Percentiles rank a stretch among this genome's conserved stretches.
Conservation (phyloP, 2,329 filamentous ascomycete species). For the Monilinia fructicola region DNA sequence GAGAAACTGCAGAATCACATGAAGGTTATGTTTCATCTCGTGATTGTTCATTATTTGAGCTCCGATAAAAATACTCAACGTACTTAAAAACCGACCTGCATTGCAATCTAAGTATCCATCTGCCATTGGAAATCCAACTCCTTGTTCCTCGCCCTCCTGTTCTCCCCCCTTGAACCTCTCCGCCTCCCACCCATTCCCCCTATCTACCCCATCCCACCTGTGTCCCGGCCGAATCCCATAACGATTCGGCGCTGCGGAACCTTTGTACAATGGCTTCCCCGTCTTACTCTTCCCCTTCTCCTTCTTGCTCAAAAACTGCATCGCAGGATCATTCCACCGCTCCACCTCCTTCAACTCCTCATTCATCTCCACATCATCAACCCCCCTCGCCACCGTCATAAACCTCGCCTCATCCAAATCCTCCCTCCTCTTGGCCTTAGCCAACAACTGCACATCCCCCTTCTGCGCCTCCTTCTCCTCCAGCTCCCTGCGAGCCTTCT, state of each 20-base stretch:
- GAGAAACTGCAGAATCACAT: not conserved
- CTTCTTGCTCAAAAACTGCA: slow-evolving; percentile 65
- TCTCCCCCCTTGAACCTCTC: slow-evolving; percentile 90
- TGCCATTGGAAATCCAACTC: slow-evolving; percentile 91
- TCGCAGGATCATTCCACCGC: slow-evolving; percentile 94
- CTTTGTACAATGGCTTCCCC: slow-evolving; percentile 61
- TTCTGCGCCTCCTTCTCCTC: slow-evolving; percentile 69
- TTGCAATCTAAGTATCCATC: slow-evolving; percentile 75
- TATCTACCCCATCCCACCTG: slow-evolving; percentile 95
- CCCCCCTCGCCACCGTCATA: slow-evolving; percentile 74
- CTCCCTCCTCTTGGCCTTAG: slow-evolving; percentile 63
- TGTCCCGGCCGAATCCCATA: slow-evolving; percentile 92
- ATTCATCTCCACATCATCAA: slow-evolving; percentile 87
- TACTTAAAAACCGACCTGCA: not conserved
- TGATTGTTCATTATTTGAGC: slow-evolving; percentile 13
- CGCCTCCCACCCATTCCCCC: slow-evolving; percentile 88
- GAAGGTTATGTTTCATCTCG: not conserved
- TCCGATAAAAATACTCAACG: not conserved
- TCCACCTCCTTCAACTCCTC: slow-evolving; percentile 71
- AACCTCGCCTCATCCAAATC: slow-evolving; percentile 76
- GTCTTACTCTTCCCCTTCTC: slow-evolving; percentile 32
- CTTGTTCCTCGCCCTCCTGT: slow-evolving; percentile 72
- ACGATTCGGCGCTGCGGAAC: slow-evolving; percentile 81
- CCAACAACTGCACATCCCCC: slow-evolving; percentile 79
- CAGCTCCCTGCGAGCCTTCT: slow-evolving; percentile 62